Base-by-base conservation (phyloP, 805 yeast genomes). In the Priceomyces haplophilus region DNA sequence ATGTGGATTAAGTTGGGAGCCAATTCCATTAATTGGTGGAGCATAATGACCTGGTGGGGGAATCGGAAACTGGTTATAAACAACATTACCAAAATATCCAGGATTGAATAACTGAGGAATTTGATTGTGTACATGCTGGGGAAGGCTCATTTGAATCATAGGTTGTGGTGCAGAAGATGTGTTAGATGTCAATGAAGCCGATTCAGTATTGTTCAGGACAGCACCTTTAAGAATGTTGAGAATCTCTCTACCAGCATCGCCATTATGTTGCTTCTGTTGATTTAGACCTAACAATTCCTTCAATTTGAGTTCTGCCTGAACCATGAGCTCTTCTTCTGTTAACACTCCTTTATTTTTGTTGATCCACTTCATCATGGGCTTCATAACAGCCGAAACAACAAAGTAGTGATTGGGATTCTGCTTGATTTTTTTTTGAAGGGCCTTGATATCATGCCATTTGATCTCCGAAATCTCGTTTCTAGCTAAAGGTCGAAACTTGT, bases 401-500 rank as follows among this genome's bases (percentile, higher is more conserved):
- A 73, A 79, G 46, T 58, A 76, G 20, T 62, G 49, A 46, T 59
- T 62, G 12, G 68, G 64, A 37, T 56, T 51, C 54, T 51, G n/a
- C 65, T 74, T 57, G 58, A 64, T 53, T 58, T 69, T 72, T 67
- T 76, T 54, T 40, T 55, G 64, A 23, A 70, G 54, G 7, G 51
- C 20, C 51, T 61, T 81, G 48, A 85, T 67, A 52, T 80, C 83
- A 49, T 70, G 64, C 98, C 97, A 91, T 62, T 83, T 76, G 39
- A 91, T 87, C 42, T 79, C 78, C 35, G 83, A 78, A 50, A 93
- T 95, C 65, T 93, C 99, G 59, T 86, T 86, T 55, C 96, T 78
- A 1, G 88, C 96, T 45, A 76, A 69, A 1, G 99, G 97, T 48
- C 72, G 77, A 55, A 93, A 93, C n/a, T 63, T 61, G 37, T 78